A percentile compares a stretch with the other conserved stretches of the same genome.
These are phyloP conservation scores for Aspergillus sp. DNA, from an alignment of 2,329 filamentous ascomycete species.

Conservation along the genomic window DNA sequence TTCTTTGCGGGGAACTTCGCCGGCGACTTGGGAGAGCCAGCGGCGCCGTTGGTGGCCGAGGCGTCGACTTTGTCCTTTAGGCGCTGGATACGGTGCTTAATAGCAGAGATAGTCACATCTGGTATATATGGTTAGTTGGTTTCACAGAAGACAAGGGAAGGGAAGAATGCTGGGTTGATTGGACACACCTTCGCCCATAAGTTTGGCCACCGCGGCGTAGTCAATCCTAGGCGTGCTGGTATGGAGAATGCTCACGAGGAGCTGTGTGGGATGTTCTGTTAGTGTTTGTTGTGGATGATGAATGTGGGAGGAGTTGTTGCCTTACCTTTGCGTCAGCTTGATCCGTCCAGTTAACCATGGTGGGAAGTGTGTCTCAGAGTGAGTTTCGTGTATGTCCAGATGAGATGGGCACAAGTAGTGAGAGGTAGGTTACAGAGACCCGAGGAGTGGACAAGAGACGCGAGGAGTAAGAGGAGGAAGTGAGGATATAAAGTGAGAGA, in stretches of 20 bases:
- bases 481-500: too few species aligned
- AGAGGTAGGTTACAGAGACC: too few species aligned
- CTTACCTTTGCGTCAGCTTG: slow-evolving; percentile 21
- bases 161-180: neutral
- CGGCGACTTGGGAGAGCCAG: slow-evolving; percentile 1
- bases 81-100: slow-evolving; percentile 15
- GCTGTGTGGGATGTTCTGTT: too few species aligned
- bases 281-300: neutral
- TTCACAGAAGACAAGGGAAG: too few species aligned
- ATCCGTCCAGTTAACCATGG: slow-evolving; percentile 21
- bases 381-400: too few species aligned
- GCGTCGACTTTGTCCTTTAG: slow-evolving; percentile 9
- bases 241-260: slow-evolving; percentile 1
- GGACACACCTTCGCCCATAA: slow-evolving; percentile 5
- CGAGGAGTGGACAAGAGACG: too few species aligned
- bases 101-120: slow-evolving; percentile 15
- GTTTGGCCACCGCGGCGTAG: slow-evolving; percentile 3
- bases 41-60: neutral
- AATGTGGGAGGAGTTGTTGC: neutral
- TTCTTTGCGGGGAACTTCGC: slow-evolving; percentile 2
- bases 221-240: neutral
- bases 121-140: neutral
- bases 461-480: too few species aligned
- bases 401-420: too few species aligned
- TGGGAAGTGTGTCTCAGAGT: too few species aligned